Conservation (phyloP, 495 filamentous ascomycete species). For the Neurospora tetrasperma region DNA sequence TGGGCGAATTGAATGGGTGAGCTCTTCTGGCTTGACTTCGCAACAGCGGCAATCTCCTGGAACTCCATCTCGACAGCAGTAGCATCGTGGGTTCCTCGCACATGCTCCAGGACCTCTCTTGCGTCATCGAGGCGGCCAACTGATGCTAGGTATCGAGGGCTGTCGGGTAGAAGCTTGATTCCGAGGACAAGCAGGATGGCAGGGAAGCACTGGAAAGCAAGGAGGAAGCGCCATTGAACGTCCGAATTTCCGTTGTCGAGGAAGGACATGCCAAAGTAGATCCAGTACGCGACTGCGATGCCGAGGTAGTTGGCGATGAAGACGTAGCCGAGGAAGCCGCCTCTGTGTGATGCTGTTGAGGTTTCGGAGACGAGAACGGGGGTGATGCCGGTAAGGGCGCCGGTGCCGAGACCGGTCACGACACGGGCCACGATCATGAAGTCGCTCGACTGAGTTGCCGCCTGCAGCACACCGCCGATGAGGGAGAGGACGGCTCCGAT, state of each 20-base stretch:
- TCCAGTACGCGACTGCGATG: constrained; percentile 53
- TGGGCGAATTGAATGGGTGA: neutral
- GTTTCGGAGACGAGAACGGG: constrained; percentile 36
- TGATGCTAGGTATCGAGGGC: constrained; percentile 27
- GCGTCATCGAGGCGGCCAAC: neutral
- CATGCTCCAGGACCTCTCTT: neutral
- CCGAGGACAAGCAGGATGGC: constrained; percentile 35
- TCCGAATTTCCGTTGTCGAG: constrained; percentile 38
- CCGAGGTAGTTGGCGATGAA: constrained; percentile 50
- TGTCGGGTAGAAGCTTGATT: constrained; percentile 41
- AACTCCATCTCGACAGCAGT: neutral
- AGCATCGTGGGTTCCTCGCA: neutral
- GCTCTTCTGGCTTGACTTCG: neutral
- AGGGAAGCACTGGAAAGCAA: constrained; percentile 47
- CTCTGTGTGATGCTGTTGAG: constrained; percentile 36
- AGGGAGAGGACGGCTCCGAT: constrained; percentile 43
- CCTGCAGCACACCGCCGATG: constrained; percentile 43
- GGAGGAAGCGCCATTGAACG: constrained; percentile 38
- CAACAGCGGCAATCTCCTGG: neutral
- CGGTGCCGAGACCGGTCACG: constrained; percentile 47
- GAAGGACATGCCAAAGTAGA: constrained; percentile 47
- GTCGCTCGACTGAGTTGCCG: constrained; percentile 38
- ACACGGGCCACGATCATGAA: constrained; percentile 47
- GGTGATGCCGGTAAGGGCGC: constrained; percentile 26
- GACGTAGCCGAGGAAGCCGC: constrained; percentile 38